A percentile compares a stretch with the other conserved stretches of the same genome.
These are phyloP conservation scores for Gaeumannomyces tritici DNA, from an alignment of 2,329 filamentous ascomycete genomes.

Conservation along the genomic window DNA sequence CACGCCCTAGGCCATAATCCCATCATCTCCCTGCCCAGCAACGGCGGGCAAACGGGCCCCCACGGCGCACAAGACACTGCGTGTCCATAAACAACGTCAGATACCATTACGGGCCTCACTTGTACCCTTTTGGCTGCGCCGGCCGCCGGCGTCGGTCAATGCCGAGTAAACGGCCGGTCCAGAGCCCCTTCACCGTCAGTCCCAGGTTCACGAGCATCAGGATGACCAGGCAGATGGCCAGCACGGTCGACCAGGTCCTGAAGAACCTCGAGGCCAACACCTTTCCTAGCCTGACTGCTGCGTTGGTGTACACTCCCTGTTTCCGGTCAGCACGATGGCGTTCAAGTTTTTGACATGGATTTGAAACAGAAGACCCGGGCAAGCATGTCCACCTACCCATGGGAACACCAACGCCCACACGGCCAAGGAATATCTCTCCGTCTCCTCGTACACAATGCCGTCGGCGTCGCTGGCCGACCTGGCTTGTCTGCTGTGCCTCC, in stretches of 20 bases:
- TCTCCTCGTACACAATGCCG: constrained; percentile 6
- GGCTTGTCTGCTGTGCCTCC: constrained; percentile 9
- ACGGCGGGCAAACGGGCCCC: no score
- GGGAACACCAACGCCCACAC: constrained; percentile 28
- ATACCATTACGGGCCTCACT: not conserved
- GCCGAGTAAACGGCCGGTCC: constrained; percentile 2
- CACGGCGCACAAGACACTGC: not conserved
- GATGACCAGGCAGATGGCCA: constrained; percentile 23
- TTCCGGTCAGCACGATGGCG: no score
- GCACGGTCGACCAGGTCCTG: constrained; percentile 23
- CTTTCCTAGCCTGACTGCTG: constrained; percentile 24
- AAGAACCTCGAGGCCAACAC: constrained; percentile 27
- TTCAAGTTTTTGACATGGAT: not conserved
- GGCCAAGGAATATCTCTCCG: constrained; percentile 18
- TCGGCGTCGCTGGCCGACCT: not conserved
- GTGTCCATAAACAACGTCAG: not conserved
- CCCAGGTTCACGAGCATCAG: constrained; percentile 9
- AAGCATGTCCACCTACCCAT: constrained; percentile 18
- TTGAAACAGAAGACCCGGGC: not conserved
- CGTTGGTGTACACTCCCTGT: constrained; percentile 28
- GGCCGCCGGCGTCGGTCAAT: not conserved
- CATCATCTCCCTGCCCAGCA: no score
- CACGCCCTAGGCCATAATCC: no score
- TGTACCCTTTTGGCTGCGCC: not conserved
- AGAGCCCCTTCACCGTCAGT: not conserved